These are phyloP conservation scores for Barnettozyma hawaiiensis DNA, from an alignment of 1,139 yeast species.

Conservation along the genomic window DNA sequence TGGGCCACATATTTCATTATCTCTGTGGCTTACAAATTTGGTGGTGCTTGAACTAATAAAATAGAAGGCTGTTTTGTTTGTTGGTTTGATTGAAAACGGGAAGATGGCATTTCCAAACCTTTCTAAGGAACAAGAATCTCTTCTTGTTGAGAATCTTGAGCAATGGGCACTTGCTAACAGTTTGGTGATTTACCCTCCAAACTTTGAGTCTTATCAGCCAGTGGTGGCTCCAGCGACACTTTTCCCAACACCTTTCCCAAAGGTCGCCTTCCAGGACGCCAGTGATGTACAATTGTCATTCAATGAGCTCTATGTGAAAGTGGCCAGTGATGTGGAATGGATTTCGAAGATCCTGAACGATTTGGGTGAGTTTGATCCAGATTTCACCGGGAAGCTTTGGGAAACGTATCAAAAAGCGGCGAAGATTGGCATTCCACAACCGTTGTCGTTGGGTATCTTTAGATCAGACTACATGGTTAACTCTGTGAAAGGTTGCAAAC, in stretches of 20 bases:
- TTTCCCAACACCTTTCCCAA: slow-evolving; percentile 87
- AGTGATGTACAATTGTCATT: slow-evolving; percentile 59
- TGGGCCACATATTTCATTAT: slow-evolving; percentile 4
- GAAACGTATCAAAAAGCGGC: slow-evolving; percentile 48
- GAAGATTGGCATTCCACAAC: slow-evolving; percentile 52
- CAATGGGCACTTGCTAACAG: slow-evolving; percentile 85
- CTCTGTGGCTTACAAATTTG: neutral
- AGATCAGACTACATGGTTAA: slow-evolving; percentile 89
- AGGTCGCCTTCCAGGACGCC: slow-evolving; percentile 59
- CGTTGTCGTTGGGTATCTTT: slow-evolving; percentile 74
- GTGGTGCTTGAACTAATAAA: no score
- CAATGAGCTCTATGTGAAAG: slow-evolving; percentile 67
- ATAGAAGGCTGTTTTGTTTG: no score
- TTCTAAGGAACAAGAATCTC: slow-evolving; percentile 15
- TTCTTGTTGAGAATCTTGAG: slow-evolving; percentile 41
- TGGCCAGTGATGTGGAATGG: slow-evolving; percentile 57
- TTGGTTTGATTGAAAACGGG: no score
- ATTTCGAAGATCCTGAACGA: slow-evolving; percentile 49
- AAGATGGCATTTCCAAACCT: slow-evolving; percentile 17
- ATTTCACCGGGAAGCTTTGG: slow-evolving; percentile 78
- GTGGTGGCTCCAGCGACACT: slow-evolving; percentile 81
- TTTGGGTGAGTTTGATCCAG: slow-evolving; percentile 56
- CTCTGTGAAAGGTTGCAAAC: slow-evolving; percentile 31
- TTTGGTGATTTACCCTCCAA: slow-evolving; percentile 67
- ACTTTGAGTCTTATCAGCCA: slow-evolving; percentile 38